Conservation (phyloP, 2,329 filamentous ascomycete species). For the Boeremia exigua region DNA sequence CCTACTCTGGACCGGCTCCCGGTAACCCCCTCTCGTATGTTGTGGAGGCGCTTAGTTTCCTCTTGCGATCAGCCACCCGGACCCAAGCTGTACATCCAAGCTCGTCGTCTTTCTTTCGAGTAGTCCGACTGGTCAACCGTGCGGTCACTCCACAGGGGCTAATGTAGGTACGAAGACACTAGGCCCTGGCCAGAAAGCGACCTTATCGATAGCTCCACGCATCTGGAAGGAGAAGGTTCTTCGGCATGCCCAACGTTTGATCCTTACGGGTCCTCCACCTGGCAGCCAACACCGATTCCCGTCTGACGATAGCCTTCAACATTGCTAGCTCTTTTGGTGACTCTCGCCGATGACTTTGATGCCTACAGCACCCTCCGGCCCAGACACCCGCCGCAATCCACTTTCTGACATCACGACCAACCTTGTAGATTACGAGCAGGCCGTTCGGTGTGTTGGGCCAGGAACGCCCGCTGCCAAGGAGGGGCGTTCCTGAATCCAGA, state of each 20-base stretch:
- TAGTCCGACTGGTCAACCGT: slow-evolving; percentile 10
- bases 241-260: slow-evolving; percentile 6
- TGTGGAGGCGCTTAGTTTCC: slow-evolving; percentile 6
- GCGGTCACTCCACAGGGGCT: slow-evolving; percentile 14
- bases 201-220: slow-evolving; percentile 18
- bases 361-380: neutral
- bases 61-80: slow-evolving; percentile 14
- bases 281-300: slow-evolving; percentile 4
- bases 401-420: slow-evolving; percentile 6
- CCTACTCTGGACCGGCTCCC: slow-evolving; percentile 2
- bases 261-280: slow-evolving; percentile 3
- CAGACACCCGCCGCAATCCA: neutral
- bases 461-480: slow-evolving; percentile 7
- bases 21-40: slow-evolving; percentile 5
- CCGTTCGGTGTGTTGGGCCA: slow-evolving; percentile 6
- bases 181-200: slow-evolving; percentile 2
- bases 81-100: slow-evolving; percentile 10
- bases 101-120: neutral
- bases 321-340: neutral
- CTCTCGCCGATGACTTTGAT: too few relatives aligned
- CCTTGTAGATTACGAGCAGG: slow-evolving; percentile 3
- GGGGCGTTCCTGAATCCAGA: slow-evolving; percentile 18
- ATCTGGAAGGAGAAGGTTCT: slow-evolving; percentile 4
- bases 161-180: slow-evolving; percentile 19
- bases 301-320: neutral